Percentiles rank a stretch among this genome's conserved stretches.
Evolutionary conservation across 2,329 filamentous ascomycete genomes (phyloP).

Genomic region (Ophiostoma perfectum): DNA sequence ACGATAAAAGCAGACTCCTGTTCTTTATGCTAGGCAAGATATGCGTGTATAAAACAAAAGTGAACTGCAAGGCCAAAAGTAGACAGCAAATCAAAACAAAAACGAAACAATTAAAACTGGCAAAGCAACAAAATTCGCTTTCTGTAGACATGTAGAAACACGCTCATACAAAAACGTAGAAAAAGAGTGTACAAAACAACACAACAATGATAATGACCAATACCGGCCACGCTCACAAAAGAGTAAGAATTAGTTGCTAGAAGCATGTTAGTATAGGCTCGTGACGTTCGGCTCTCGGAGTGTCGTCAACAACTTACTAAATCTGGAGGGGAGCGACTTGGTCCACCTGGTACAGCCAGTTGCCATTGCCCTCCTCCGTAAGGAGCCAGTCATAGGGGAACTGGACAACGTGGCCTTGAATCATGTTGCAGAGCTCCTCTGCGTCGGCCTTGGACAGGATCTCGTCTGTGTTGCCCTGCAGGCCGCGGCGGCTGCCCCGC

Average conservation of each 20-base stretch:
- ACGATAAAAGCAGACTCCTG: background rate
- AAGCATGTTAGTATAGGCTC: background rate
- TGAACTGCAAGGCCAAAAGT: background rate
- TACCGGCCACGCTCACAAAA: background rate
- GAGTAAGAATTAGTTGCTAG: slow-evolving; percentile 3
- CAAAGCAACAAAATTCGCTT: background rate
- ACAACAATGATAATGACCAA: background rate
- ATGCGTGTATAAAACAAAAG: background rate
- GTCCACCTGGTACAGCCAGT: slow-evolving; percentile 96
- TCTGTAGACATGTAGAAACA: background rate
- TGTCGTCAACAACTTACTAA: slow-evolving; percentile 43
- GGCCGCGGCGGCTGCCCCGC: slow-evolving; percentile 59
- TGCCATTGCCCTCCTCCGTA: slow-evolving; percentile 84
- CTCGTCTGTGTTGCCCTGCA: slow-evolving; percentile 63
- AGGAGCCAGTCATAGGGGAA: slow-evolving; percentile 97
- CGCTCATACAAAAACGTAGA: background rate
- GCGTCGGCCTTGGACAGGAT: slow-evolving; percentile 69
- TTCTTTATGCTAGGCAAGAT: background rate
- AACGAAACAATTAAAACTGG: background rate
- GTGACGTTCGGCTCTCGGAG: background rate
- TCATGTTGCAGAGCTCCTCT: slow-evolving; percentile 71
- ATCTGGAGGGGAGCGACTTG: slow-evolving; percentile 95
- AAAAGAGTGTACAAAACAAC: background rate
- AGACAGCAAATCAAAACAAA: background rate
- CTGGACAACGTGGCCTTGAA: slow-evolving; percentile 82